phyloP scores from a whole-genome alignment of 768 basidiomycete genomes.

The Pisolithus sp. region DNA sequence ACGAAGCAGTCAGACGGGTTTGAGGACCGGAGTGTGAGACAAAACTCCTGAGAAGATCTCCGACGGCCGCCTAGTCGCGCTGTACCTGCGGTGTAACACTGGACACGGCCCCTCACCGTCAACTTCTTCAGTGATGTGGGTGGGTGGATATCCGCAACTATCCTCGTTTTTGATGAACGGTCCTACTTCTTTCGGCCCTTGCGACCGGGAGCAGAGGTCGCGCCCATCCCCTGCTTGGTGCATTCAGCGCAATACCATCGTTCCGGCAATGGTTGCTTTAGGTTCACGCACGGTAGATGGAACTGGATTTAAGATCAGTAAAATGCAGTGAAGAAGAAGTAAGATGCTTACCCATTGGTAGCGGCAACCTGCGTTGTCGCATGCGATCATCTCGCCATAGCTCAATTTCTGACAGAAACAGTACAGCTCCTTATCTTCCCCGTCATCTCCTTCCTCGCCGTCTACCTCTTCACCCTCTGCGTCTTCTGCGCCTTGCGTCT shows the following conservation, averaged over 20 bases:
- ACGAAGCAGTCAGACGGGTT: background rate
- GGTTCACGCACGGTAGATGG: constrained; percentile 54
- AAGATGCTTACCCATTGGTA: constrained; percentile 55
- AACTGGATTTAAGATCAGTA: constrained; percentile 35
- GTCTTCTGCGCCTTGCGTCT: constrained; percentile 23
- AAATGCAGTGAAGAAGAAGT: background rate
- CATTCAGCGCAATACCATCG: constrained; percentile 58
- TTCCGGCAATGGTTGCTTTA: constrained; percentile 52
- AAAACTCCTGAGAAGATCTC: background rate
- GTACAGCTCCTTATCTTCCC: constrained; percentile 53
- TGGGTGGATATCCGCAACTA: too few species aligned
- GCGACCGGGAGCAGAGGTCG: constrained; percentile 22
- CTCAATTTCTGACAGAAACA: constrained; percentile 59
- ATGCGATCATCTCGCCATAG: constrained; percentile 65
- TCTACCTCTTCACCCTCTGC: constrained; percentile 31
- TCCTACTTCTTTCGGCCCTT: constrained; percentile 37
- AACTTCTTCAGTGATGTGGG: too few species aligned
- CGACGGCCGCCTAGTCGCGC: too few species aligned
- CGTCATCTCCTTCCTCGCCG: constrained; percentile 44
- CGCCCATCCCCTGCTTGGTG: constrained; percentile 31
- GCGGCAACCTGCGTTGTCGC: constrained; percentile 50
- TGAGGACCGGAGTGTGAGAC: background rate
- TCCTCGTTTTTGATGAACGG: too few species aligned
- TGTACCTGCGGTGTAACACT: too few species aligned
- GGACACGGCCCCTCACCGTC: too few species aligned